Conservation (phyloP, 2,329 filamentous ascomycete species). For the Fusarium sulawesiense region DNA sequence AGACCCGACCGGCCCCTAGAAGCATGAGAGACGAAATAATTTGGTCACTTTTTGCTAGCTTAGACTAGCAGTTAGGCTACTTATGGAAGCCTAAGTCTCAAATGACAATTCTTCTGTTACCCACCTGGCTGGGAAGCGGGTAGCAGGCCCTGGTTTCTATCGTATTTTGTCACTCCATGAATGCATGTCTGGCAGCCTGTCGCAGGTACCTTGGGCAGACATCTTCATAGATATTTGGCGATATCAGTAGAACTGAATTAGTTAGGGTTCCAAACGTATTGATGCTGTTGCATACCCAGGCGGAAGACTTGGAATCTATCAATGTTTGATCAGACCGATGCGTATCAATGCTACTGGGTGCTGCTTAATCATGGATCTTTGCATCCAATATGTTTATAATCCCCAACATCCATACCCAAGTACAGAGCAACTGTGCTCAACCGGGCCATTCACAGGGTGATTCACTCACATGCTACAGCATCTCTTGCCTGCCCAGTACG, state of each 20-base stretch:
- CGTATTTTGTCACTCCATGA: neutral
- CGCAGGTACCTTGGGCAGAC: neutral
- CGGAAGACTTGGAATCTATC: neutral
- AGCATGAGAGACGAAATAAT: no score
- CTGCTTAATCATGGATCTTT: neutral
- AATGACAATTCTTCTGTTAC: no score
- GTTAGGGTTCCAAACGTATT: neutral
- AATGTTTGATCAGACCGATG: neutral
- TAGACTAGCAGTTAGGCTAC: no score
- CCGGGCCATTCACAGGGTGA: neutral
- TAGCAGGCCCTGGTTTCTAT: neutral
- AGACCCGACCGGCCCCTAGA: no score
- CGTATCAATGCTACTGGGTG: neutral
- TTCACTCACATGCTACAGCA: neutral
- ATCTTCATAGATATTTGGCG: neutral
- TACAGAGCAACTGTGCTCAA: neutral
- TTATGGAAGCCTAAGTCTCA: no score
- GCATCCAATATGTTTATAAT: neutral
- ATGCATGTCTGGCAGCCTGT: neutral
- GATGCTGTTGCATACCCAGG: neutral
- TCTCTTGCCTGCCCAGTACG: neutral
- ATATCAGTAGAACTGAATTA: neutral
- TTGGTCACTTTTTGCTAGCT: no score
- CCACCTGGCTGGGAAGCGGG: neutral
- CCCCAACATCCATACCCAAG: neutral